Evolutionary conservation across 2,329 filamentous ascomycete species (phyloP), one percentile per base, ranked within the genome.

Genomic region (Pyrenophora tritici-repentis): DNA sequence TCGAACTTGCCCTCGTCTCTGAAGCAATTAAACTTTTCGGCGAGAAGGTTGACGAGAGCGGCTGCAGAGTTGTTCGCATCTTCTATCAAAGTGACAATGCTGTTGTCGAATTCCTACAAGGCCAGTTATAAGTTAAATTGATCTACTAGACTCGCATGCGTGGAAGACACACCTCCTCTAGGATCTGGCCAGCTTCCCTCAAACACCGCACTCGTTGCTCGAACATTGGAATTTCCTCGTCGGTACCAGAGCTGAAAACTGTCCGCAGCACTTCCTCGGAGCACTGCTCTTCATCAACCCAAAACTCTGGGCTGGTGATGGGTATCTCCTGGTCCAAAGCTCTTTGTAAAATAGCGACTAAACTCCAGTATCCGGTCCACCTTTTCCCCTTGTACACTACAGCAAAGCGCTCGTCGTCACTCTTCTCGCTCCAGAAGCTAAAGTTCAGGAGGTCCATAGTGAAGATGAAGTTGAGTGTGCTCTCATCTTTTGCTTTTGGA

Each of bases 361-460:
- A 76, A 71, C 91, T 96, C 87, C 90, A 96, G 74, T 99, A 99
- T 3, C 94, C 94, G 0, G 91, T 97, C 91, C 91, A 97, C 50
- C 76, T 84, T 73, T 84, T 87, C 22, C 85, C 91, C 38, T 82
- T 83, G 73, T 97, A 97, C 50, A 90, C 86, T 35, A 99, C 83
- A 8, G 88, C 83, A 72, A 93, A 99, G 9, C 91, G 82, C 63
- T 93, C 86, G 4, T 85, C 81, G 9, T 89, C 86, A 2, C 73
- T 66, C 52, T 80, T 75, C 44, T 90, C 87, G 12, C 90, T 95
- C 94, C 94, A 99, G 73, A 99, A 99, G 17, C 88, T 95, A 70
- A 97, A 99, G 71, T 99, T 99, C 42, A 99, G 78, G 22, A 99
- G 74, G 71, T 99, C 94, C 91, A 99, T 96, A 16, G 90, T 91